Conservation (phyloP, 768 basidiomycete species). For the Daedaleopsis sinensis region DNA sequence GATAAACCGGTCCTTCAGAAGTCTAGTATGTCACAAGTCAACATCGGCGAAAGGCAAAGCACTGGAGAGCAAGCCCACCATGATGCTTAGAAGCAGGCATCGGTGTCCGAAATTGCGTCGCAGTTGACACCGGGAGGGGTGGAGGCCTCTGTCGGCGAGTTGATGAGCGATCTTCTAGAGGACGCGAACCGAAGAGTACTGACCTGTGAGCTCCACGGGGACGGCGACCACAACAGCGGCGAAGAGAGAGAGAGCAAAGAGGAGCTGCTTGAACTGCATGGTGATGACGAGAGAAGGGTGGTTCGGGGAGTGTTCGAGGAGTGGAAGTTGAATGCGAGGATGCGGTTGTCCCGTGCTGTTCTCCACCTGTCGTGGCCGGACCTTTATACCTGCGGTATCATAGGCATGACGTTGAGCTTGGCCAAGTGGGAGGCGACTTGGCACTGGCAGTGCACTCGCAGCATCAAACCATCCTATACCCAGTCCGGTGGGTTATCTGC, state of each 20-base stretch:
- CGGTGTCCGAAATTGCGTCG: background rate
- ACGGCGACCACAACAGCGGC: background rate
- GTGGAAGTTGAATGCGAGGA: no score
- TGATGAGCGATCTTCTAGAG: background rate
- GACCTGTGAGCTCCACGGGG: background rate
- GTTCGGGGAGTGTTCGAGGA: background rate
- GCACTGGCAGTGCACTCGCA: no score
- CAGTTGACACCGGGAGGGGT: background rate
- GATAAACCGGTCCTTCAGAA: background rate
- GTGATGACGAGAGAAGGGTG: background rate
- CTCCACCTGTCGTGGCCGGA: background rate
- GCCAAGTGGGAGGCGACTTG: no score
- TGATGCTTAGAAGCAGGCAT: background rate
- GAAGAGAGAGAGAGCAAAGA: background rate
- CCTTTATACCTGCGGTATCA: background rate
- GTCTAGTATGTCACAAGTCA: background rate
- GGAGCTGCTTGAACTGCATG: background rate
- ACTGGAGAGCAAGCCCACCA: background rate
- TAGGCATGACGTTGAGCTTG: no score
- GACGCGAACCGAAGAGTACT: background rate
- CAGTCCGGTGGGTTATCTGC: no score
- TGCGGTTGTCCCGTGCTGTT: background rate
- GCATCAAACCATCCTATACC: no score
- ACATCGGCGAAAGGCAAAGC: background rate
- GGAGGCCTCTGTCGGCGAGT: background rate